Conservation (phyloP, 2,329 filamentous ascomycete species). For the Penicillium sp. region DNA sequence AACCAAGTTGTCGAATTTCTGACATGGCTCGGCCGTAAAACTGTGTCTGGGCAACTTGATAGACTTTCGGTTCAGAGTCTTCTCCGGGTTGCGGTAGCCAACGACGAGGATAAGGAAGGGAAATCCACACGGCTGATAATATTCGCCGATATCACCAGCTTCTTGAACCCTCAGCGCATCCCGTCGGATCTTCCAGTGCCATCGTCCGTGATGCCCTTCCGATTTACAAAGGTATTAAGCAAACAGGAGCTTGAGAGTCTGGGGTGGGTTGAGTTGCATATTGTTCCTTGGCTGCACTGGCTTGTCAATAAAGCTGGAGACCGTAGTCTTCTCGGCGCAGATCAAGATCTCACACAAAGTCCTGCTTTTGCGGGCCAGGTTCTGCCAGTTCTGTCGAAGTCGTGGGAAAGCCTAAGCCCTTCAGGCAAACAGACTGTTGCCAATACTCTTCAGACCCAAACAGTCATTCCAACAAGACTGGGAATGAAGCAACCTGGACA, state of each 20-base stretch:
- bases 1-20: constrained; percentile 82
- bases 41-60: constrained; percentile 74
- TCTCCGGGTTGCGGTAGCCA: constrained; percentile 69
- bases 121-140: constrained; percentile 73
- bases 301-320: constrained; percentile 70
- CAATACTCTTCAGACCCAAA: constrained; percentile 66
- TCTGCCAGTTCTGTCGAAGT: constrained; percentile 80
- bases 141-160: constrained; percentile 74
- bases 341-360: constrained; percentile 72
- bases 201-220: constrained; percentile 78
- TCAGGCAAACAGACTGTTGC: constrained; percentile 68
- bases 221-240: constrained; percentile 74
- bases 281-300: constrained; percentile 83
- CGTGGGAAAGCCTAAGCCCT: constrained; percentile 79
- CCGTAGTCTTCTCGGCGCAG: constrained; percentile 59
- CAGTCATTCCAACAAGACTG: constrained; percentile 85
- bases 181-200: constrained; percentile 81
- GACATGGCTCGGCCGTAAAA: constrained; percentile 77
- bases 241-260: constrained; percentile 74
- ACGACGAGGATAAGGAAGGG: constrained; percentile 60
- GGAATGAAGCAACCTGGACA: constrained; percentile 87
- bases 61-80: constrained; percentile 67
- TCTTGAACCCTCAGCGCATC: constrained; percentile 76
- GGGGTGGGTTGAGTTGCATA: constrained; percentile 82
- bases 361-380: constrained; percentile 76